phyloP scores from a whole-genome alignment of 768 basidiomycete species.

The Tricholoma bakamatsutake region DNA sequence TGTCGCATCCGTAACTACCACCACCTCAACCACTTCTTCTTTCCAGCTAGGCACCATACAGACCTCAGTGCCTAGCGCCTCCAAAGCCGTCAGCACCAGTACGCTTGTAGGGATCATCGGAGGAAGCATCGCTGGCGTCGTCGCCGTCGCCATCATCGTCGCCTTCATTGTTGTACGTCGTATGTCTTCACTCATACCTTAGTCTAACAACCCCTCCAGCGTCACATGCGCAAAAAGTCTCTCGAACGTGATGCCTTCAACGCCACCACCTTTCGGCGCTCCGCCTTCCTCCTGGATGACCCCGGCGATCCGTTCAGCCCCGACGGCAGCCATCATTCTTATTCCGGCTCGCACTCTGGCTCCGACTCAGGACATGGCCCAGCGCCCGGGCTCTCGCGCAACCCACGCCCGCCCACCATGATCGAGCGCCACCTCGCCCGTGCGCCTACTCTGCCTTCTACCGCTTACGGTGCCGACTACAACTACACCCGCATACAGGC shows the following conservation, averaged over 20 bases:
- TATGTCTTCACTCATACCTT: neutral
- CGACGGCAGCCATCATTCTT: slow-evolving; percentile 4
- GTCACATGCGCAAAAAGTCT: slow-evolving; percentile 28
- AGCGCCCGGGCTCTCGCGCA: neutral
- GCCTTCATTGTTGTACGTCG: slow-evolving; percentile 21
- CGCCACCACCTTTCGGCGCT: slow-evolving; percentile 46
- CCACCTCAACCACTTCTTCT: neutral
- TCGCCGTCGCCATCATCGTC: slow-evolving; percentile 15
- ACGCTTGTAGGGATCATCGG: slow-evolving; percentile 21
- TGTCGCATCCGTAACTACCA: neutral
- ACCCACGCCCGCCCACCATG: slow-evolving; percentile 27
- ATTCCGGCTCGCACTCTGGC: neutral
- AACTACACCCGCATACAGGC: slow-evolving; percentile 8
- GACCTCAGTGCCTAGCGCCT: neutral
- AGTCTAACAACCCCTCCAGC: slow-evolving; percentile 13
- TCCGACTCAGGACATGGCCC: neutral
- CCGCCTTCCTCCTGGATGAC: slow-evolving; percentile 35
- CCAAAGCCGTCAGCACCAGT: slow-evolving; percentile 14
- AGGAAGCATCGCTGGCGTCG: slow-evolving; percentile 17
- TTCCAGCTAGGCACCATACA: neutral
- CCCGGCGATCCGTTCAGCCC: slow-evolving; percentile 10
- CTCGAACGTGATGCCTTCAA: slow-evolving; percentile 38
- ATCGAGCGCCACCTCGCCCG: slow-evolving; percentile 21
- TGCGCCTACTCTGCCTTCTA: slow-evolving; percentile 13
- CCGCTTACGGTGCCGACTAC: slow-evolving; percentile 11